phyloP scores from a whole-genome alignment of 2,329 filamentous ascomycete genomes.

The Gnomoniopsis smithogilvyi region DNA sequence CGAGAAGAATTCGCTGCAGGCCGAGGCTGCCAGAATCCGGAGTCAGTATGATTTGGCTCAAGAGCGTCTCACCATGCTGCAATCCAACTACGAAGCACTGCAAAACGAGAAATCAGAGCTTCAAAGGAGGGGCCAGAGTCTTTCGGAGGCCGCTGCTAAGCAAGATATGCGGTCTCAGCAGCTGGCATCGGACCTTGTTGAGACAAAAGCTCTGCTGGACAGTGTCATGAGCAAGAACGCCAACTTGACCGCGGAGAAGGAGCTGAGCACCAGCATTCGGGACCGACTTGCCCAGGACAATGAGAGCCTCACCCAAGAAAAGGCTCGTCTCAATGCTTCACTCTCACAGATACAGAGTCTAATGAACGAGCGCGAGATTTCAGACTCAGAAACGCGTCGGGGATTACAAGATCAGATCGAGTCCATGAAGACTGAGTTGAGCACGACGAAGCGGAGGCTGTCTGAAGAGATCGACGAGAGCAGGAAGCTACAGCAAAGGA shows the following conservation, averaged over 20 bases:
- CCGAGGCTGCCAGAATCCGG: slow-evolving; percentile 73
- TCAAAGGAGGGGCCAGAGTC: slow-evolving; percentile 72
- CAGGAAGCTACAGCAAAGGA: slow-evolving; percentile 77
- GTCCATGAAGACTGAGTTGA: slow-evolving; percentile 73
- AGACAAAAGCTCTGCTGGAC: slow-evolving; percentile 76
- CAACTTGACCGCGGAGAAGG: slow-evolving; percentile 93
- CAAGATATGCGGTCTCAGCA: slow-evolving; percentile 90
- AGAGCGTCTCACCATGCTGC: slow-evolving; percentile 85
- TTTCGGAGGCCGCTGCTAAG: slow-evolving; percentile 82
- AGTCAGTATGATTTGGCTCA: slow-evolving; percentile 79
- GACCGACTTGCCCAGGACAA: slow-evolving; percentile 85
- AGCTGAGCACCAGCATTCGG: slow-evolving; percentile 91
- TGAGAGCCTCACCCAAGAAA: slow-evolving; percentile 78
- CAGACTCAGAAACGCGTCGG: slow-evolving; percentile 77
- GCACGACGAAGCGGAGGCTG: slow-evolving; percentile 76
- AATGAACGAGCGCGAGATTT: slow-evolving; percentile 85
- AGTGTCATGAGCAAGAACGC: slow-evolving; percentile 87
- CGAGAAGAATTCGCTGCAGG: slow-evolving; percentile 79
- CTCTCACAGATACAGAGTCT: slow-evolving; percentile 83
- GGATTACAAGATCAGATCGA: slow-evolving; percentile 78
- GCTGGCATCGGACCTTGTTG: slow-evolving; percentile 88
- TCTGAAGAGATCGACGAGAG: slow-evolving; percentile 78
- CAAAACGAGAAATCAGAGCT: slow-evolving; percentile 83
- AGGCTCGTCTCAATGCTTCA: slow-evolving; percentile 76
- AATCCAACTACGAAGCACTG: slow-evolving; percentile 79